Evolutionary conservation across 495 filamentous ascomycete genomes (phyloP).

Genomic region (Staphylotrichum longicolle): DNA sequence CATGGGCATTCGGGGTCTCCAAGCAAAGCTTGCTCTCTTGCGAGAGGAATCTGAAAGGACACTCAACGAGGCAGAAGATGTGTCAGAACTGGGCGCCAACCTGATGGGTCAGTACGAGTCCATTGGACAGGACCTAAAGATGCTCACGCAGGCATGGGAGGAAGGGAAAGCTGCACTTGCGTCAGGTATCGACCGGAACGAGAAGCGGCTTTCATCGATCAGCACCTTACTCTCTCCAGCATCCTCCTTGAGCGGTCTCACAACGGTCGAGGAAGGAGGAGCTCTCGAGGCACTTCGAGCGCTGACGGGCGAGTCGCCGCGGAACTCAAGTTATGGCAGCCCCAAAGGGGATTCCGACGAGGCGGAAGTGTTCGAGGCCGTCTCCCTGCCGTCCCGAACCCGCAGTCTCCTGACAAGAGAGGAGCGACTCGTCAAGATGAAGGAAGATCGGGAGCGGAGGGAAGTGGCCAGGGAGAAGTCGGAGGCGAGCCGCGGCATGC

Average conservation of each 20-base stretch:
- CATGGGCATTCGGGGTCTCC: conserved; percentile 84
- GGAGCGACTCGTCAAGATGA: conserved; percentile 83
- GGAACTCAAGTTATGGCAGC: conserved; percentile 32
- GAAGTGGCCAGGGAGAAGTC: conserved; percentile 64
- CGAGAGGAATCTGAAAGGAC: conserved; percentile 82
- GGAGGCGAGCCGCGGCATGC: conserved; percentile 82
- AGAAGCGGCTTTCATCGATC: conserved; percentile 67
- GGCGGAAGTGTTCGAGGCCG: conserved; percentile 87
- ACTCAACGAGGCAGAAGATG: conserved; percentile 69
- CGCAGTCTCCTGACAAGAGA: conserved; percentile 76
- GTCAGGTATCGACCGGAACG: conserved; percentile 68
- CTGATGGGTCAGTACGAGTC: conserved; percentile 91
- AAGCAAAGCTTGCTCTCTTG: conserved; percentile 91
- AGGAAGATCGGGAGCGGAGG: conserved; percentile 74
- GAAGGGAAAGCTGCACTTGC: conserved; percentile 73
- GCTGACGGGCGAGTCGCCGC: conserved; percentile 63
- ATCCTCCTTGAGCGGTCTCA: conserved; percentile 76
- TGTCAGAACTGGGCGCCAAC: conserved; percentile 67
- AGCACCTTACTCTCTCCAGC: conserved; percentile 72
- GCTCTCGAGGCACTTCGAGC: conserved; percentile 66
- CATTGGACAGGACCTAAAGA: conserved; percentile 81
- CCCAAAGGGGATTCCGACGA: conserved; percentile 44
- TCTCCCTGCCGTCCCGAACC: conserved; percentile 70
- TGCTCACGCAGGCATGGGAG: conserved; percentile 88
- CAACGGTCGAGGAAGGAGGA: conserved; percentile 79